Evolutionary conservation across 176 grass and related monocot species (phyloP), one percentile per base, ranked within the genome.

Genomic region (Carex cristatella): DNA sequence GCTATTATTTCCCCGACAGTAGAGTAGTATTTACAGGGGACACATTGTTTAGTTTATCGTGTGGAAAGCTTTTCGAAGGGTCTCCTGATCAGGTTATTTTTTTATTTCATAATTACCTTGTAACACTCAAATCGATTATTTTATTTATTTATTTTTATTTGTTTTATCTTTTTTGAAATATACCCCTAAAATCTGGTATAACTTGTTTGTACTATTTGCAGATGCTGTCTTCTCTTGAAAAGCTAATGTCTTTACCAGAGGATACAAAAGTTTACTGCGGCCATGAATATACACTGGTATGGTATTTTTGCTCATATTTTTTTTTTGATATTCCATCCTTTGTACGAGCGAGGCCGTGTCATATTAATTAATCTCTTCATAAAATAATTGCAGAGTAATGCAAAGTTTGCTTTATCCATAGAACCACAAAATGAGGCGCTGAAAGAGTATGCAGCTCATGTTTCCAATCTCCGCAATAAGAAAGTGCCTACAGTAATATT

Each of bases 1-100:
- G 91, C 87, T 99, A 92, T 88, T 84, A 95, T 86, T 94, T 99
- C 79, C 88, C 90, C 84, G 96, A 87, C 86, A 95, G 88, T 91
- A 81, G 87, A 81, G 85, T 91, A 5, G 88, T 99, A 89, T 99
- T 99, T 86, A 94, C 93, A 10, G 93, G 96, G 46, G 96, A 99
- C 75, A 95, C 91, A 7, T 85, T 99, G 81, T 99, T 99, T 84
- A 99, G 38, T 88, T 86, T 99, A 75, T 99, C 96, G 2, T 99
- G 96, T 18, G 96, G 96, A 81, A 99, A 92, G 77, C 96, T 95
- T 95, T 95, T 99, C 69, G 96, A 99, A 92, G 93, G 96, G 78
- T 91, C 91, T 51, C 88, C 93, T 11, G 89, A 94, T 57, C 93
- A 99, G 93, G 96, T 98, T 89, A 0, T 67, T 69, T 84, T 83